Evolutionary conservation across 768 basidiomycete genomes (phyloP), one percentile per base, ranked within the genome.

Genomic region (Ramaria sp.): DNA sequence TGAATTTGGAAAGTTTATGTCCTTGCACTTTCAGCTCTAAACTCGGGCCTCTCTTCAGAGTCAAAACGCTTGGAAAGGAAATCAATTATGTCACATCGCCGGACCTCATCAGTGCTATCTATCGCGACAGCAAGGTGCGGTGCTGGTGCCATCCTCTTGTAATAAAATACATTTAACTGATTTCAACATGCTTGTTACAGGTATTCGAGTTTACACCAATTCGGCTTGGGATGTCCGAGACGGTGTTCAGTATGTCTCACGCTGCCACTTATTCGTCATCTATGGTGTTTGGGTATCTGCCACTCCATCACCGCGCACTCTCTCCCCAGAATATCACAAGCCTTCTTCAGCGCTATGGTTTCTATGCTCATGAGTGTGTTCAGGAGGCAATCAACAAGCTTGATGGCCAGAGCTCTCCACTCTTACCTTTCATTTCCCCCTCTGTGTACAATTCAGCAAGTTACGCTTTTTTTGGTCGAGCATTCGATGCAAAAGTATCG

Each of bases 61-160:
- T 64, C 10, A 58, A 57, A 32, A 49, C 60, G 0, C 38, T 58
- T 4, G 65, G 65, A 8, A 51, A 47, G 36, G 52, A 58, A 39
- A 57, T 56, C 54, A 60, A 59, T 1, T 64, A 59, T 30, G 61
- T 64, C 25, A 64, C 65, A 1, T 55, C 59, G 3, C 61, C 64
- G 3, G 50, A 60, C 48, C 48, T 60, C n/a, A 63, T 64, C 12
- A 52, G 58, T 5, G 30, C 55, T 0, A 49, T 64, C 0, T 64
- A 61, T 36, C 52, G 59, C 9, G 58, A 64, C 37, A 49, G 58
- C 1, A 58, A 60, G 58, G 59, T 57, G n/a, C n/a, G n/a, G n/a
- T n/a, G n/a, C n/a, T n/a, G n/a, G n/a, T n/a, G n/a, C n/a, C n/a
- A n/a, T n/a, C n/a, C n/a, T n/a, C n/a, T n/a, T n/a, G n/a, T n/a